Percentiles rank a stretch among this genome's conserved stretches.
These are phyloP conservation scores for Trichoderma gamsii DNA, from an alignment of 495 filamentous ascomycete genomes.

Conservation along the genomic window DNA sequence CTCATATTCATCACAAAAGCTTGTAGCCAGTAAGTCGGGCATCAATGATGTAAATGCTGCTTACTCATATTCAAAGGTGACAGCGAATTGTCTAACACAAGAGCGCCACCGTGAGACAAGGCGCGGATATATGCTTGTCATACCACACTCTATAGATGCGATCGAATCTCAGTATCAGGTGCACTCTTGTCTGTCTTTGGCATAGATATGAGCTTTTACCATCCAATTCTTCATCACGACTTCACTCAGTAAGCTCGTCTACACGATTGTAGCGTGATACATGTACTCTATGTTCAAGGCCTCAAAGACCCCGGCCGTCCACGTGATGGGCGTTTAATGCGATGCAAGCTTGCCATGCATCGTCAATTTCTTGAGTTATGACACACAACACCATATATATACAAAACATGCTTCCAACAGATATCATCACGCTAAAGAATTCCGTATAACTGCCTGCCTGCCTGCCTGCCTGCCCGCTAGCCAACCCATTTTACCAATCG, in stretches of 20 bases:
- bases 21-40: too few species aligned
- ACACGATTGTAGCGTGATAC: background rate
- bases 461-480: too few species aligned
- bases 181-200: too few species aligned
- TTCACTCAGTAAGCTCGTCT: background rate
- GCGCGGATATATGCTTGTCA: background rate
- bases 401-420: too few species aligned
- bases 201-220: too few species aligned
- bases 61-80: background rate
- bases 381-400: too few species aligned
- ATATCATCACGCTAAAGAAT: too few species aligned
- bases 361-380: background rate
- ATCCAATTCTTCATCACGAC: background rate
- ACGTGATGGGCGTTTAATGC: background rate
- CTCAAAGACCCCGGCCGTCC: background rate
- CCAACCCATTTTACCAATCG: too few species aligned
- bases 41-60: background rate
- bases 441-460: too few species aligned
- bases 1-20: too few species aligned
- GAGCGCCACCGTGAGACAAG: conserved; percentile 1
- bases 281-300: background rate
- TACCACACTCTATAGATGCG: background rate
- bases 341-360: background rate
- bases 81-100: conserved; percentile 3
- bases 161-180: background rate